Percentiles rank a stretch among this genome's conserved stretches.
Evolutionary conservation across 768 basidiomycete species (phyloP).

Genomic region (Tricholoma furcatifolium): DNA sequence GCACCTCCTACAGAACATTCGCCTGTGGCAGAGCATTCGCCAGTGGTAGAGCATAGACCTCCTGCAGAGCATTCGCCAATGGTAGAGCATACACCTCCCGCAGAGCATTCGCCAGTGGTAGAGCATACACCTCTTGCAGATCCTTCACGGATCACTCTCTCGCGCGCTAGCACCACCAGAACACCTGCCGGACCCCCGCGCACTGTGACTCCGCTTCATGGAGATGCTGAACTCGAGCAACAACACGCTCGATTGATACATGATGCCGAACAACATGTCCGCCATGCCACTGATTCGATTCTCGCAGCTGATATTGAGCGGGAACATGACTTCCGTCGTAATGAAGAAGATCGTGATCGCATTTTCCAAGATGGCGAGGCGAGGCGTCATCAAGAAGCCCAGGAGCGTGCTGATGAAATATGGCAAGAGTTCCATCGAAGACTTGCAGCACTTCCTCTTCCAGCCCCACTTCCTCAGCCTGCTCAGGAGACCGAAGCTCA

Average conservation of each 20-base stretch:
- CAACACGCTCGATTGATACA: constrained; percentile 56
- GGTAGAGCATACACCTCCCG: no score
- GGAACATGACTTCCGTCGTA: constrained; percentile 59
- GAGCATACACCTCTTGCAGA: no score
- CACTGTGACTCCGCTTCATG: constrained; percentile 34
- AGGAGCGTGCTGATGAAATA: constrained; percentile 48
- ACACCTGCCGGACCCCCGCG: constrained; percentile 15
- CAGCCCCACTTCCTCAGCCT: constrained; percentile 11
- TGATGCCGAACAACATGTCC: constrained; percentile 45
- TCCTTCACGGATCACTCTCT: neutral
- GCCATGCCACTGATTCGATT: constrained; percentile 45
- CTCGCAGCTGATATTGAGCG: constrained; percentile 63
- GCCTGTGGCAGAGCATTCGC: no score
- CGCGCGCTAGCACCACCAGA: neutral
- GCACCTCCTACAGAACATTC: neutral
- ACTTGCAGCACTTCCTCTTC: constrained; percentile 32
- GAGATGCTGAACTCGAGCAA: constrained; percentile 45
- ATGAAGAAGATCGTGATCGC: constrained; percentile 64
- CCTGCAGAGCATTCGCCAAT: no score
- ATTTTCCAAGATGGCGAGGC: constrained; percentile 60
- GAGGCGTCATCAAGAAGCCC: constrained; percentile 55
- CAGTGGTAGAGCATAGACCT: no score
- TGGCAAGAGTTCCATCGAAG: constrained; percentile 39
- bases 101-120: no score
- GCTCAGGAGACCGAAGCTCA: constrained; percentile 10